phyloP scores from a whole-genome alignment of 495 filamentous ascomycete species.

The Podospora appendiculata region DNA sequence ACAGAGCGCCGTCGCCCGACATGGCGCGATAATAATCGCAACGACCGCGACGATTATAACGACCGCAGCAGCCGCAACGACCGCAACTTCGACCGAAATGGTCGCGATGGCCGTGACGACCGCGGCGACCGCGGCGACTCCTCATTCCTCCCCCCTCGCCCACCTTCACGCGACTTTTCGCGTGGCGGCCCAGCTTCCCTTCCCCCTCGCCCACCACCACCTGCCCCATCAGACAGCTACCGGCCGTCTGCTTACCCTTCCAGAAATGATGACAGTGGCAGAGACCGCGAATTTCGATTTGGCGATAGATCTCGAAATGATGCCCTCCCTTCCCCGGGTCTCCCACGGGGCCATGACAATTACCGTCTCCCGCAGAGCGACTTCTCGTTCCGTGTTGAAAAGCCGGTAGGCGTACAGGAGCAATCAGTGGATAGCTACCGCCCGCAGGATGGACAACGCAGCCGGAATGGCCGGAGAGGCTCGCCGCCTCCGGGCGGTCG shows the following conservation, averaged over 20 bases:
- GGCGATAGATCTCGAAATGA: neutral
- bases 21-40: neutral
- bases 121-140: neutral
- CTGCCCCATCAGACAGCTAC: slow-evolving; percentile 4
- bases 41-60: neutral
- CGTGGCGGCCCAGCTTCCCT: neutral
- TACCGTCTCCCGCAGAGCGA: slow-evolving; percentile 33
- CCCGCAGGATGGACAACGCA: slow-evolving; percentile 3
- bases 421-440: slow-evolving; percentile 13
- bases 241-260: slow-evolving; percentile 6
- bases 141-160: neutral
- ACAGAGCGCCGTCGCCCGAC: neutral
- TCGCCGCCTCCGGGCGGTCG: neutral
- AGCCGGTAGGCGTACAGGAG: slow-evolving; percentile 29
- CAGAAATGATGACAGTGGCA: neutral
- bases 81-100: neutral
- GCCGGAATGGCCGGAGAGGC: neutral
- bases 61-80: neutral
- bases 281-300: neutral
- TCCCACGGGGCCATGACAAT: slow-evolving; percentile 4
- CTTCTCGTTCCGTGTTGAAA: slow-evolving; percentile 38
- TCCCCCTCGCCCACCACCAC: neutral
- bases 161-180: neutral
- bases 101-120: slow-evolving; percentile 1
- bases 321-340: neutral